phyloP scores from a whole-genome alignment of 2,329 filamentous ascomycete species.

The Aspergillus ibericus region DNA sequence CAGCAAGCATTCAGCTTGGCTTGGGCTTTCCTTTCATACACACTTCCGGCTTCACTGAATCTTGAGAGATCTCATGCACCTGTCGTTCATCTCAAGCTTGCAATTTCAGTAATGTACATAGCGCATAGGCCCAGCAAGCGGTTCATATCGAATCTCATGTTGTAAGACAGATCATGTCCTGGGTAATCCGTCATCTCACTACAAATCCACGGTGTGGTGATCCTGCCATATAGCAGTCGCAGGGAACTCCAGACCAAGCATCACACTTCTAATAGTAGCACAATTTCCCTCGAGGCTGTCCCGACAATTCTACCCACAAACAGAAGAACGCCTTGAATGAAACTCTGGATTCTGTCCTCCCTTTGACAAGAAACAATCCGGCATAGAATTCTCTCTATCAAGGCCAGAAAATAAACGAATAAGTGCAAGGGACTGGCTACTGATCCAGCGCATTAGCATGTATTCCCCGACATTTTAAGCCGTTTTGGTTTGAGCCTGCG shows the following conservation, averaged over 20 bases:
- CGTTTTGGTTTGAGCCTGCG: not conserved
- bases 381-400: not conserved
- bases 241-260: not conserved
- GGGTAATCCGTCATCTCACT: not conserved
- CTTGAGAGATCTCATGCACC: not conserved
- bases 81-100: not conserved
- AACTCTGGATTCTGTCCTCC: not conserved
- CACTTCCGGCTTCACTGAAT: not conserved
- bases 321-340: not conserved
- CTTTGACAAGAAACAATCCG: not conserved
- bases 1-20: not conserved
- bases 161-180: not conserved
- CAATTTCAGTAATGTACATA: slow-evolving; percentile 2
- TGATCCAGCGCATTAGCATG: not conserved
- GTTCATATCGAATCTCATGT: not conserved
- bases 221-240: not conserved
- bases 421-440: not conserved
- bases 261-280: not conserved
- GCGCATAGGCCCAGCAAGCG: not conserved
- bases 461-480: not conserved
- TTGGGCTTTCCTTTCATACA: not conserved
- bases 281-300: not conserved
- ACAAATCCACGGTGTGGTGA: not conserved
- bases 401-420: not conserved
- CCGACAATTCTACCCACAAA: not conserved